A percentile compares a stretch with the other conserved stretches of the same genome.
These are phyloP conservation scores for Eutypa lata DNA, from an alignment of 2,329 filamentous ascomycete genomes.

Conservation along the genomic window DNA sequence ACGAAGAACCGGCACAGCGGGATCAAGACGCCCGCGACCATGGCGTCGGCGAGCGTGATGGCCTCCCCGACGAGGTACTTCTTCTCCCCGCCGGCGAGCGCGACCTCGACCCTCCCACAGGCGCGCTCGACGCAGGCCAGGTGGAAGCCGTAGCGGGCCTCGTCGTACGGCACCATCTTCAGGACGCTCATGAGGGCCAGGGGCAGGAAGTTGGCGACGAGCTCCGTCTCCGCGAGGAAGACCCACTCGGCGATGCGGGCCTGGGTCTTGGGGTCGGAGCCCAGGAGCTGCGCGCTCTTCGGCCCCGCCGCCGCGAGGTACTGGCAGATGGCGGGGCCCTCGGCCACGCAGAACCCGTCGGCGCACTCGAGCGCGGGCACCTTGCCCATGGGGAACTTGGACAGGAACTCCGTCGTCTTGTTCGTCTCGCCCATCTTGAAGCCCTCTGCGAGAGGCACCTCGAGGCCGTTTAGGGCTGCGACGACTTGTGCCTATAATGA, in stretches of 20 bases:
- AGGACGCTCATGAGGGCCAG: slow-evolving; percentile 23
- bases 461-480: slow-evolving; percentile 37
- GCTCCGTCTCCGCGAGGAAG: slow-evolving; percentile 37
- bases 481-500: slow-evolving; percentile 30
- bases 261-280: slow-evolving; percentile 35
- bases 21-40: slow-evolving; percentile 27
- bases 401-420: slow-evolving; percentile 40
- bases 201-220: slow-evolving; percentile 19
- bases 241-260: slow-evolving; percentile 45
- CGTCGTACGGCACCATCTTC: slow-evolving; percentile 26
- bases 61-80: slow-evolving; percentile 36
- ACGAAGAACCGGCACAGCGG: slow-evolving; percentile 23
- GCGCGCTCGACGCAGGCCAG: slow-evolving; percentile 23
- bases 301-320: slow-evolving; percentile 46
- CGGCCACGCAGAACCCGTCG: slow-evolving; percentile 43
- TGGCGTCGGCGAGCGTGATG: slow-evolving; percentile 36
- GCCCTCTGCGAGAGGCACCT: slow-evolving; percentile 29
- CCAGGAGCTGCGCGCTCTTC: slow-evolving; percentile 40
- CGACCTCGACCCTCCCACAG: slow-evolving; percentile 26
- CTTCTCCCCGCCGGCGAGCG: slow-evolving; percentile 29
- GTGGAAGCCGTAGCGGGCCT: slow-evolving; percentile 17
- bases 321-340: slow-evolving; percentile 44
- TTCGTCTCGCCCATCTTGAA: slow-evolving; percentile 42
- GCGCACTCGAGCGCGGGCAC: slow-evolving; percentile 46
- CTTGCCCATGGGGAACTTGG: slow-evolving; percentile 52